phyloP scores from a whole-genome alignment of 257 asterid genomes.

The Primulina eburnea region DNA sequence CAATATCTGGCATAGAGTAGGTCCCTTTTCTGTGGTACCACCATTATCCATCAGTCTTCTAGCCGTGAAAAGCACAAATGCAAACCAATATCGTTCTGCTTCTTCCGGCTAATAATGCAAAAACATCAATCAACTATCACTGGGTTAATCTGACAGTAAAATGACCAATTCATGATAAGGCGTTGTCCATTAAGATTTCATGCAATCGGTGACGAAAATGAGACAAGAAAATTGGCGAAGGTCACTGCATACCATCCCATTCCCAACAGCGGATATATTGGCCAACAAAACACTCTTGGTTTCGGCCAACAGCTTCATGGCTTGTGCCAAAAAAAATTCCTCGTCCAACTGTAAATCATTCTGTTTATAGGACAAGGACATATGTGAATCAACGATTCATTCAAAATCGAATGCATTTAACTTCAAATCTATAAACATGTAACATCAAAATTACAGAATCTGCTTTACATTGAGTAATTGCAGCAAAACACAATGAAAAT shows the following conservation, averaged over 20 bases:
- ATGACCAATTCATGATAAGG: conserved; percentile 15
- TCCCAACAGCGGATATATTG: conserved; percentile 60
- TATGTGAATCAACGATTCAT: conserved; percentile 4
- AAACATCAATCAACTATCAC: conserved; percentile 16
- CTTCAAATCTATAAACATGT: background rate
- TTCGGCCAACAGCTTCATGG: conserved; percentile 58
- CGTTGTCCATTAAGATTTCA: background rate
- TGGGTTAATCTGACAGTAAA: conserved; percentile 21
- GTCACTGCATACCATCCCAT: conserved; percentile 51
- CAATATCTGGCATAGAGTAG: conserved; percentile 64
- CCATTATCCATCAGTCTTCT: conserved; percentile 53
- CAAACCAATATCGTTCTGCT: conserved; percentile 88
- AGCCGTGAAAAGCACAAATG: conserved; percentile 62
- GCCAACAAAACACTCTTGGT: conserved; percentile 56
- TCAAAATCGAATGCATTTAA: conserved; percentile 18
- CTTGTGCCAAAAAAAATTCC: conserved; percentile 43
- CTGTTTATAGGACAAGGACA: conserved; percentile 36
- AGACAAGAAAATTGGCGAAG: conserved; percentile 6
- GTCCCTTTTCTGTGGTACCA: conserved; percentile 44
- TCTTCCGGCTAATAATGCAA: conserved; percentile 63
- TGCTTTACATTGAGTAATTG: background rate
- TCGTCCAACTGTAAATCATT: conserved; percentile 52
- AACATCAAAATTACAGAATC: background rate
- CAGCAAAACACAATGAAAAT: conserved; percentile 5
- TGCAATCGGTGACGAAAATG: background rate